Evolutionary conservation across 169 alveolate genomes (phyloP).

Genomic region (Babesia divergens): DNA sequence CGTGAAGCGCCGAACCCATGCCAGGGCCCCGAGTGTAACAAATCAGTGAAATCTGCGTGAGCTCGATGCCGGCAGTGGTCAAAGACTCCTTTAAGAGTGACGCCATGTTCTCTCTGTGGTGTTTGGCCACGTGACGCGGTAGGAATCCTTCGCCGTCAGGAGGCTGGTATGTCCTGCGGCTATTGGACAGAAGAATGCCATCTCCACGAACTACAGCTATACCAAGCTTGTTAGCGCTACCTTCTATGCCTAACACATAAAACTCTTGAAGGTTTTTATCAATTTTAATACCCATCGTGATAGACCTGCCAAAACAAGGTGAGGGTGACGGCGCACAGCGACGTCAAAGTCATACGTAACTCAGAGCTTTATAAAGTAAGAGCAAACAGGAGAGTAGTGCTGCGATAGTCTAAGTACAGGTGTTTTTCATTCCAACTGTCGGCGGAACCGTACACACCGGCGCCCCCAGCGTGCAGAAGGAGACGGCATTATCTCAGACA

Average conservation of each 20-base stretch:
- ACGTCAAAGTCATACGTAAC: too few relatives aligned
- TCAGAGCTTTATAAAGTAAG: too few relatives aligned
- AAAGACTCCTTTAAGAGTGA: conserved; percentile 86
- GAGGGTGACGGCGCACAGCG: too few relatives aligned
- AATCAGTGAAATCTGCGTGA: conserved; percentile 82
- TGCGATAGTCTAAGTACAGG: too few relatives aligned
- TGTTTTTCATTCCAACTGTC: too few relatives aligned
- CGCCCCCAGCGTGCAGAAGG: not conserved
- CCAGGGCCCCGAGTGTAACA: conserved; percentile 99
- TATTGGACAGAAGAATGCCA: conserved; percentile 93
- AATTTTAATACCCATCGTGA: not conserved
- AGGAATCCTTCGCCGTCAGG: conserved; percentile 98
- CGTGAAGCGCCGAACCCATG: conserved; percentile 96
- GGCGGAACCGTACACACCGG: too few relatives aligned
- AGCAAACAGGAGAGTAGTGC: too few relatives aligned
- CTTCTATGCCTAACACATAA: conserved; percentile 93
- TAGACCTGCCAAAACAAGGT: too few relatives aligned
- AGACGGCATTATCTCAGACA: not conserved
- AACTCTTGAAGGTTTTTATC: not conserved
- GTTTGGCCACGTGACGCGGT: conserved; percentile 96
- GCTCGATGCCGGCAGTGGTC: conserved; percentile 80
- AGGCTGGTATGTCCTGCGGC: conserved; percentile 93
- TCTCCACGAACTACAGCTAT: conserved; percentile 92
- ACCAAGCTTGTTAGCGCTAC: conserved; percentile 97
- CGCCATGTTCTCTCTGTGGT: conserved; percentile 90